Percentiles rank a stretch among this genome's conserved stretches.
Evolutionary conservation across 2,329 filamentous ascomycete species (phyloP).

Genomic region (Paecilomyces sp.): DNA sequence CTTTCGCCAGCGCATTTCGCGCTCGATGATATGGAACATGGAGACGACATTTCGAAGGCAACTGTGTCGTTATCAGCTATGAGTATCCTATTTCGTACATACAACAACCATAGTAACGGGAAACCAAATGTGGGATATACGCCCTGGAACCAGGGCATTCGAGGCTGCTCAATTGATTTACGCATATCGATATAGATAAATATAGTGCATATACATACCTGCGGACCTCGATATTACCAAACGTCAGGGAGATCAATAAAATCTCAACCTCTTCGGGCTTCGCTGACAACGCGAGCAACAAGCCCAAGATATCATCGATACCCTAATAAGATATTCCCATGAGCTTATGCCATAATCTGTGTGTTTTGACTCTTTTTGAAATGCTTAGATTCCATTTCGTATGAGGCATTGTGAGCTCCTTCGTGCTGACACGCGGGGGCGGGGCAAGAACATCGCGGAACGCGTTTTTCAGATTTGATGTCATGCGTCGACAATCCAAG

Average conservation of each 20-base stretch:
- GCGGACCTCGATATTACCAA: conserved; percentile 84
- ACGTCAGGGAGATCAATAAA: conserved; percentile 78
- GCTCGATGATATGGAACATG: conserved; percentile 85
- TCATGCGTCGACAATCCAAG: neutral
- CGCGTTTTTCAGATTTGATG: neutral
- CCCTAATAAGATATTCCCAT: conserved; percentile 39
- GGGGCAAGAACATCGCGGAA: neutral
- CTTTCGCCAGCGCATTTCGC: conserved; percentile 78
- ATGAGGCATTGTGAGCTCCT: neutral
- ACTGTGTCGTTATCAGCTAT: conserved; percentile 36
- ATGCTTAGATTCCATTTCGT: neutral
- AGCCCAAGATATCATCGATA: conserved; percentile 83
- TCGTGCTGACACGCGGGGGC: neutral
- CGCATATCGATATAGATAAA: neutral
- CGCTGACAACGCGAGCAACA: conserved; percentile 78
- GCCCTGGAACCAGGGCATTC: neutral
- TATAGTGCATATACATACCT: conserved; percentile 47
- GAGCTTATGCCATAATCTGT: neutral
- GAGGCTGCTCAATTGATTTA: neutral
- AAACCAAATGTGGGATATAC: neutral
- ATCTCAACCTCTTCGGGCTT: conserved; percentile 79
- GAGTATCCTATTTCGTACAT: neutral
- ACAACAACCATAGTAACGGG: too few species aligned
- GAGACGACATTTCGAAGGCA: conserved; percentile 84
- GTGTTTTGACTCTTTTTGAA: neutral